Conservation (phyloP, 2,329 filamentous ascomycete genomes). For the Ophiostoma tasmaniense region DNA sequence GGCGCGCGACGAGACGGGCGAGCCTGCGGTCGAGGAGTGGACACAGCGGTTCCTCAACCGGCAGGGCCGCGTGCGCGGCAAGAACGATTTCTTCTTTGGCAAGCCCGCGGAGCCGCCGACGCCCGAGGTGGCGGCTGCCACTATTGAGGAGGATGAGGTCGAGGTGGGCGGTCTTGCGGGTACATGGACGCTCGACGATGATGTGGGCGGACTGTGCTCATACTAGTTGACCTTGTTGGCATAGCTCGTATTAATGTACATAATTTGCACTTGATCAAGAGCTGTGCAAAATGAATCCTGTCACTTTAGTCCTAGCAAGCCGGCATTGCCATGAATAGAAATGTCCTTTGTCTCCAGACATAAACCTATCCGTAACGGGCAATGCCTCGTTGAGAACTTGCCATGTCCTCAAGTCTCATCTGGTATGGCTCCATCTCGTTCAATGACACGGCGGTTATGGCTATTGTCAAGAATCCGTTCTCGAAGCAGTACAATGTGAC, state of each 20-base stretch:
- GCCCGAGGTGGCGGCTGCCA: constrained; percentile 27
- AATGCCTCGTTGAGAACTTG: too few relatives aligned
- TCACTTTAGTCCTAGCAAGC: neutral
- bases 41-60: constrained; percentile 49
- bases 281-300: too few relatives aligned
- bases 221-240: constrained; percentile 29
- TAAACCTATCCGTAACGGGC: too few relatives aligned
- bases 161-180: constrained; percentile 63
- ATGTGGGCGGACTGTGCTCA: constrained; percentile 55
- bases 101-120: constrained; percentile 36
- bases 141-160: constrained; percentile 29
- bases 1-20: constrained; percentile 88
- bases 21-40: constrained; percentile 70
- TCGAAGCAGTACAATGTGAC: too few relatives aligned
- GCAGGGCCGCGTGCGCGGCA: constrained; percentile 40
- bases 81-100: constrained; percentile 49
- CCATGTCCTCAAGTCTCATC: too few relatives aligned
- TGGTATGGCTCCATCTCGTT: too few relatives aligned
- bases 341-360: too few relatives aligned
- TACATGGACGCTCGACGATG: constrained; percentile 81
- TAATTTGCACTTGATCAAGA: too few relatives aligned
- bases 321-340: too few relatives aligned
- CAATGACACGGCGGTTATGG: too few relatives aligned
- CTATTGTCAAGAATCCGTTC: too few relatives aligned
- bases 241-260: too few relatives aligned